Evolutionary conservation across 164 flowering plant species (phyloP).

Genomic region (Macadamia tetraphylla): DNA sequence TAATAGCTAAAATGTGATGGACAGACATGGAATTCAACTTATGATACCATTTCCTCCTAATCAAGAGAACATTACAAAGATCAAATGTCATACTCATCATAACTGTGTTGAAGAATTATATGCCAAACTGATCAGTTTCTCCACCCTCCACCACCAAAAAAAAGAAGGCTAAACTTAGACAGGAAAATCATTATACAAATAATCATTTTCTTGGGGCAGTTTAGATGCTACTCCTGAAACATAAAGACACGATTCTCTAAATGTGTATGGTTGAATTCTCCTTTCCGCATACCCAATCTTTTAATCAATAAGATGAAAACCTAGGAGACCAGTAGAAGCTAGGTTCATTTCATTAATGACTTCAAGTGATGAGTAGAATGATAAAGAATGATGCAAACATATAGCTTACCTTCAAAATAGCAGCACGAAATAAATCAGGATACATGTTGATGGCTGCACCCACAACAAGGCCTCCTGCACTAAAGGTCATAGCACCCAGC

Average conservation of each 20-base stretch:
- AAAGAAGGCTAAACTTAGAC: neutral
- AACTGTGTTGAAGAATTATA: neutral
- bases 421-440: constrained; percentile 46
- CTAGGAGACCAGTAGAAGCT: neutral
- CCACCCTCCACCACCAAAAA: neutral
- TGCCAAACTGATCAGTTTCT: neutral
- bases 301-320: neutral
- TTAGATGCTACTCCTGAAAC: neutral
- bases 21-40: too few species aligned
- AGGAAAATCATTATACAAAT: too few species aligned
- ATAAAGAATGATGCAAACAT: neutral
- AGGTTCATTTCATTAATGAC: too few species aligned
- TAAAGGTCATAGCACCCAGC: constrained; percentile 66
- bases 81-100: too few species aligned
- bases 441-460: constrained; percentile 74
- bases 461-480: constrained; percentile 86
- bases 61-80: too few species aligned
- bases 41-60: too few species aligned
- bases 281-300: neutral
- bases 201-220: too few species aligned
- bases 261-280: neutral
- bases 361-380: neutral
- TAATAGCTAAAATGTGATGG: neutral
- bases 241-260: neutral
- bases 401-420: constrained; percentile 60